phyloP scores from a whole-genome alignment of 129 eudicot species.

The Smallanthus sonchifolius region DNA sequence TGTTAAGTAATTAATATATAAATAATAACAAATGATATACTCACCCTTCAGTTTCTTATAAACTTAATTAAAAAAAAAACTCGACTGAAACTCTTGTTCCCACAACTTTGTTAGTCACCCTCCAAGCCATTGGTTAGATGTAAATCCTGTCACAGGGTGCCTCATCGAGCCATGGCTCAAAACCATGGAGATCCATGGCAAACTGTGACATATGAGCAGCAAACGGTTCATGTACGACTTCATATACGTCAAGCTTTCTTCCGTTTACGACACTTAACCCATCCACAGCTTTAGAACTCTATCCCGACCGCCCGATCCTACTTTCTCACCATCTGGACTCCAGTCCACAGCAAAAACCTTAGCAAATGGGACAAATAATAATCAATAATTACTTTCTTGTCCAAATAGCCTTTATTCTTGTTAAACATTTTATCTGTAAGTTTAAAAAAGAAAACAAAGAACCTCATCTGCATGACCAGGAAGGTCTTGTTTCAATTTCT shows the following conservation, averaged over 20 bases:
- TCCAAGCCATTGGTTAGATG: no score
- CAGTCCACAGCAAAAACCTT: constrained; percentile 97
- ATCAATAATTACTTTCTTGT: neutral
- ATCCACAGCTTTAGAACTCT: constrained; percentile 92
- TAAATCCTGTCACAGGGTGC: no score
- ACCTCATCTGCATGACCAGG: constrained; percentile 99
- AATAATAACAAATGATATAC: no score
- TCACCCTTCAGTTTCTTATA: no score
- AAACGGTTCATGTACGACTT: constrained; percentile 8
- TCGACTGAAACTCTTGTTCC: no score
- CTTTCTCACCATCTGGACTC: constrained; percentile 99
- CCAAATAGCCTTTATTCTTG: neutral
- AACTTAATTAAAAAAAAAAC: no score
- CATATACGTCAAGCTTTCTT: constrained; percentile 12
- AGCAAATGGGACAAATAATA: neutral
- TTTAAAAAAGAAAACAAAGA: neutral
- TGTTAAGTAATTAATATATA: no score
- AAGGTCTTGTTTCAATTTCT: constrained; percentile 86
- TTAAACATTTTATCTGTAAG: constrained; percentile 3
- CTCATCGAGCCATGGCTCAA: no score
- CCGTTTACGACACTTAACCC: constrained; percentile 43
- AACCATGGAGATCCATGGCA: no score
- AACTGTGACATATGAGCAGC: no score
- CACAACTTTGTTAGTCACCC: no score
- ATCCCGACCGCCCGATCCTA: constrained; percentile 95